phyloP scores from a whole-genome alignment of 148 eudicot species.

The Camellia granthamiana region DNA sequence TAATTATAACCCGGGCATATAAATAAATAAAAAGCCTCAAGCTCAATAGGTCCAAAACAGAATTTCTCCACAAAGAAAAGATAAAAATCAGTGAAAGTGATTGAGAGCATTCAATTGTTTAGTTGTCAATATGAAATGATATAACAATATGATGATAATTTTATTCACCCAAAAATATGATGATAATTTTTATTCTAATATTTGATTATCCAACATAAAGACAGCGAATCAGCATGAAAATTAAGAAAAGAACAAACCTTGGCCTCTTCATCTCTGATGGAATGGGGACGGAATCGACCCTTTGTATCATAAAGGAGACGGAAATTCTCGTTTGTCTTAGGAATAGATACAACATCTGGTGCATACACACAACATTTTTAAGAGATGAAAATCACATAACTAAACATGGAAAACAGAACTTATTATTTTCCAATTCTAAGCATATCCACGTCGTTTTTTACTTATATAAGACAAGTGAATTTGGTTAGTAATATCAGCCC shows the following conservation, averaged over 20 bases:
- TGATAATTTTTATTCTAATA: not conserved
- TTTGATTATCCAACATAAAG: not conserved
- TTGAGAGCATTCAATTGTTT: not conserved
- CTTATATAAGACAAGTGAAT: not conserved
- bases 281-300: constrained; percentile 51
- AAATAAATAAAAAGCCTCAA: not conserved
- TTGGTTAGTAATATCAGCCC: not conserved
- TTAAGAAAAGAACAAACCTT: constrained; percentile 27
- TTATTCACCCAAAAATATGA: no score
- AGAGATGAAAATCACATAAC: not conserved
- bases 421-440: not conserved
- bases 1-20: not conserved
- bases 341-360: constrained; percentile 51
- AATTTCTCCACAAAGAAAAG: not conserved
- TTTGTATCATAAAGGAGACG: constrained; percentile 54
- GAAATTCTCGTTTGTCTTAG: constrained; percentile 52
- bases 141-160: not conserved
- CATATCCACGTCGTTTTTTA: not conserved
- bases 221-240: not conserved
- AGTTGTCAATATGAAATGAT: not conserved
- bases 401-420: not conserved
- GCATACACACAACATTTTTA: not conserved
- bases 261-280: constrained; percentile 51
- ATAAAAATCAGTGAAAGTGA: not conserved
- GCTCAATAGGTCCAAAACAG: not conserved